Conservation (phyloP, 2,329 filamentous ascomycete genomes). For the Pseudogymnoascus sp. region DNA sequence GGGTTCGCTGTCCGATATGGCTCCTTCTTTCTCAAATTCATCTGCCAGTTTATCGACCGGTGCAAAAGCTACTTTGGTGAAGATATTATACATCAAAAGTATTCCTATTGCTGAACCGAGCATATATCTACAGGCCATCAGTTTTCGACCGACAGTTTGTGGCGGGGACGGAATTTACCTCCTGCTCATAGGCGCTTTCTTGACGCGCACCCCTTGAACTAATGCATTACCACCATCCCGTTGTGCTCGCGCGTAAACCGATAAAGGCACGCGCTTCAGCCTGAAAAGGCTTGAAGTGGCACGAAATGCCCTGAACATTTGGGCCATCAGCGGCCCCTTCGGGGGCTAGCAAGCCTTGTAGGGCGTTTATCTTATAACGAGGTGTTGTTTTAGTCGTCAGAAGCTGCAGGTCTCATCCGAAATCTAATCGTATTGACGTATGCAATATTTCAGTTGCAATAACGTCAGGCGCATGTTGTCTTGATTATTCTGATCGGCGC, state of each 20-base stretch:
- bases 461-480: not conserved
- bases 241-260: not conserved
- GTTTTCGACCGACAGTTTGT: not conserved
- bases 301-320: conserved; percentile 9
- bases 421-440: not conserved
- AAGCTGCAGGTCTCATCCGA: not conserved
- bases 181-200: not conserved
- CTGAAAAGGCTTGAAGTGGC: not conserved
- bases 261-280: not conserved
- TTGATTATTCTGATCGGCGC: not conserved
- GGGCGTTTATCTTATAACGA: not conserved
- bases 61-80: conserved; percentile 37
- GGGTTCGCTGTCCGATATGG: conserved; percentile 35
- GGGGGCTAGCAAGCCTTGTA: not conserved
- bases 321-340: conserved; percentile 2
- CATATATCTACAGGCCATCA: conserved; percentile 16
- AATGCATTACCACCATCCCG: not conserved
- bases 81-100: conserved; percentile 34
- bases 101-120: conserved; percentile 29
- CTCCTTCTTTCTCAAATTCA: conserved; percentile 32
- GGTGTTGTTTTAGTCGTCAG: not conserved
- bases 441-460: not conserved
- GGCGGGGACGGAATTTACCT: not conserved
- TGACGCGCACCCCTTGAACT: conserved; percentile 5
- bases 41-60: conserved; percentile 33